Conservation (phyloP, 1,284 basidiomycete genomes). For the Ustilago cynodontis region DNA sequence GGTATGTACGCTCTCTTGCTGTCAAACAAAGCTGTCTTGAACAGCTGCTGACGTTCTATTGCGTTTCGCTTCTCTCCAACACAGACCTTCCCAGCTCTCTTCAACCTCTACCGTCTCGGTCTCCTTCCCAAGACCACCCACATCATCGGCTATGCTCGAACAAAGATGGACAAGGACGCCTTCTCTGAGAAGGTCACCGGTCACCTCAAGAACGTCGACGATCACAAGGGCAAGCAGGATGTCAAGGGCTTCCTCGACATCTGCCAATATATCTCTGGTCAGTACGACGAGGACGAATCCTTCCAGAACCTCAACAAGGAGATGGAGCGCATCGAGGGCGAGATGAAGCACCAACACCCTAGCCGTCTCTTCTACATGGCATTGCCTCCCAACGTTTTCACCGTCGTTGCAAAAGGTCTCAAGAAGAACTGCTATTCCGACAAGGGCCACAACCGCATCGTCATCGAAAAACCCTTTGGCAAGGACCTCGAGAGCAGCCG, state of each 20-base stretch:
- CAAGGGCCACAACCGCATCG: constrained; percentile 64
- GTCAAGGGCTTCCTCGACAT: constrained; percentile 60
- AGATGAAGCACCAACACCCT: constrained; percentile 42
- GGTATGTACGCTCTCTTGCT: constrained; percentile 72
- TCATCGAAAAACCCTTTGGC: constrained; percentile 69
- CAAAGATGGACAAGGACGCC: constrained; percentile 67
- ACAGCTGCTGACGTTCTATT: not conserved
- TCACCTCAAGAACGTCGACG: constrained; percentile 56
- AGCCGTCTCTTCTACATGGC: constrained; percentile 69
- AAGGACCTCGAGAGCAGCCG: constrained; percentile 67
- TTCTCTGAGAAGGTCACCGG: constrained; percentile 66
- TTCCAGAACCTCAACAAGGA: constrained; percentile 64
- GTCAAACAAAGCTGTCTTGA: no score
- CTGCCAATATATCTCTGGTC: constrained; percentile 67
- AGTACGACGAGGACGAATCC: constrained; percentile 65
- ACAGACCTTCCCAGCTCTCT: constrained; percentile 66
- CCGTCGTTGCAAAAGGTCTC: constrained; percentile 65
- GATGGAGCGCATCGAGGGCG: constrained; percentile 58
- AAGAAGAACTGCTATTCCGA: constrained; percentile 66
- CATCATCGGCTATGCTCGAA: constrained; percentile 71
- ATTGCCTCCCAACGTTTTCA: constrained; percentile 68
- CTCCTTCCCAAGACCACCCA: constrained; percentile 62
- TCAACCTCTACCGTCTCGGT: constrained; percentile 63
- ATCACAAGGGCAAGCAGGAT: constrained; percentile 55
- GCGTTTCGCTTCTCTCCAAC: not conserved